A percentile compares a stretch with the other conserved stretches of the same genome.
Conservation (phyloP, 2,329 filamentous ascomycete genomes). For the Cladophialophora exuberans region DNA sequence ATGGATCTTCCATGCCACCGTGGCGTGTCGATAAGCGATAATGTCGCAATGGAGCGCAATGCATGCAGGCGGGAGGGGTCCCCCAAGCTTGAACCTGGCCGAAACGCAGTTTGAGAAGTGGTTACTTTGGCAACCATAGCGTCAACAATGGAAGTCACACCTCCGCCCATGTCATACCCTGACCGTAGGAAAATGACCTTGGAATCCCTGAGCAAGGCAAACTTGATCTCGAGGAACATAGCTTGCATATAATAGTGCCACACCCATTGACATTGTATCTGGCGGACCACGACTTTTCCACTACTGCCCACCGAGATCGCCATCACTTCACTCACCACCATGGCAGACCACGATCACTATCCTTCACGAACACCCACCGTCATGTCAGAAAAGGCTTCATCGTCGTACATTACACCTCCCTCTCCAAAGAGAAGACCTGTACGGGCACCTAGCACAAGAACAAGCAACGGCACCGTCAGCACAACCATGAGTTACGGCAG, state of each 20-base stretch:
- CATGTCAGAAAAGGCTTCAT: constrained; percentile 32
- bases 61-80: neutral
- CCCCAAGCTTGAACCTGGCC: constrained; percentile 14
- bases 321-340: constrained; percentile 19
- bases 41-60: constrained; percentile 5
- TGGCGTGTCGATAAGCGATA: constrained; percentile 3
- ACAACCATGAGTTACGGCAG: constrained; percentile 75
- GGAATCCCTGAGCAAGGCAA: constrained; percentile 7
- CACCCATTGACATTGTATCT: constrained; percentile 9
- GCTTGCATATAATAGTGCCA: constrained; percentile 23
- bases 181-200: neutral
- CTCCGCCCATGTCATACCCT: constrained; percentile 10
- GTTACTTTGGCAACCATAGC: constrained; percentile 18
- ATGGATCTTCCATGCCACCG: constrained; percentile 12
- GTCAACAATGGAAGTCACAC: constrained; percentile 12
- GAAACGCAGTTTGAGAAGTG: constrained; percentile 2
- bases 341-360: constrained; percentile 20
- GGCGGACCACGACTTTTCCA: neutral
- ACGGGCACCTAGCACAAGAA: constrained; percentile 61
- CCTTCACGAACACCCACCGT: constrained; percentile 28
- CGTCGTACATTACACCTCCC: constrained; percentile 29
- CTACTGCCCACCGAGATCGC: neutral
- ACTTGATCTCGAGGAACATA: constrained; percentile 9
- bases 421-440: constrained; percentile 51
- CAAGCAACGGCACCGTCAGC: constrained; percentile 88